Conservation (phyloP, 1,139 yeast genomes). For the Candida glucosophila region DNA sequence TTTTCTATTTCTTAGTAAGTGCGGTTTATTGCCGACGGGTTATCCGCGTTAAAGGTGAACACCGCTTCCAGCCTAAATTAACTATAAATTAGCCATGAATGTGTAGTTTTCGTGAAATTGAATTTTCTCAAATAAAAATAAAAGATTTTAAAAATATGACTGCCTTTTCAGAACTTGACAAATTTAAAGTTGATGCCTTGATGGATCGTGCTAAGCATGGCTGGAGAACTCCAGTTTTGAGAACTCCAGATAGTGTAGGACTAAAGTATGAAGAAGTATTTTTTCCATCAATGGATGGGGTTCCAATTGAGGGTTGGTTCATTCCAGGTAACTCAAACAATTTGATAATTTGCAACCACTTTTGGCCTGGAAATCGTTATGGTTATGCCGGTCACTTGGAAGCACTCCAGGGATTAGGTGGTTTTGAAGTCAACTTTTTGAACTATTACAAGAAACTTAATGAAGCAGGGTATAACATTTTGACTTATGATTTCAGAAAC, state of each 20-base stretch:
- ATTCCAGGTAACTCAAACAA: conserved; percentile 3
- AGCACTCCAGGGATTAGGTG: conserved; percentile 3
- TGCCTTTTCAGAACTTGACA: no score
- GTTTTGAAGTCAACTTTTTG: conserved; percentile 5
- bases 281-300: conserved; percentile 4
- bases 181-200: conserved; percentile 1
- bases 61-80: no score
- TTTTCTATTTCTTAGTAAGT: no score
- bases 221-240: conserved; percentile 4
- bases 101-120: no score
- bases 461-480: conserved; percentile 4
- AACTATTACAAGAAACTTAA: conserved; percentile 4
- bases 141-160: no score
- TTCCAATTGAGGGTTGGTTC: conserved; percentile 4
- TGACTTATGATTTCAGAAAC: conserved; percentile 4
- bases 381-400: conserved; percentile 4
- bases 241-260: conserved; percentile 3
- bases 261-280: conserved; percentile 3
- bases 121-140: no score
- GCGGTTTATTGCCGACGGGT: no score
- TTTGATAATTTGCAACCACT: conserved; percentile 4
- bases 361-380: conserved; percentile 4
- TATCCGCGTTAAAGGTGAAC: no score
- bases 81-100: no score
- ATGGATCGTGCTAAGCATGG: conserved; percentile 2